Conservation (phyloP, 2,329 filamentous ascomycete species). For the Paecilomyces sp. region DNA sequence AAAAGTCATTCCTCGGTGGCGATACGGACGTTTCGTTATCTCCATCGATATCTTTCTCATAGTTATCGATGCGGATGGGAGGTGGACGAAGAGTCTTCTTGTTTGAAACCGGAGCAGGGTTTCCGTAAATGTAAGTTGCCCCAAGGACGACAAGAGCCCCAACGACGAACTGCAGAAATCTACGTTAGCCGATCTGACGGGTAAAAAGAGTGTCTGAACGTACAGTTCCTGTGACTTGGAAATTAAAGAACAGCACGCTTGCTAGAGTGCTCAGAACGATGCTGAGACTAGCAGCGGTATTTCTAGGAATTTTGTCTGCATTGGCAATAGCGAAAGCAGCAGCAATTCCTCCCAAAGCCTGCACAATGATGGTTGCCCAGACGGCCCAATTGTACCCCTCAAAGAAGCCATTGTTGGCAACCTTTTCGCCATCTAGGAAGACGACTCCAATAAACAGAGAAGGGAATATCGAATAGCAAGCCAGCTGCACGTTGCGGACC, state of each 20-base stretch:
- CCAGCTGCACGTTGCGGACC: conserved; percentile 91
- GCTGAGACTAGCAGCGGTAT: conserved; percentile 86
- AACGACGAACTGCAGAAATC: conserved; percentile 60
- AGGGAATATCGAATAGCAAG: conserved; percentile 88
- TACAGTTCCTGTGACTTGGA: conserved; percentile 65
- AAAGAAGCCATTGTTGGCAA: conserved; percentile 82
- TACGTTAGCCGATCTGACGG: conserved; percentile 1
- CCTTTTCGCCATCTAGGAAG: conserved; percentile 77
- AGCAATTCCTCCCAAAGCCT: conserved; percentile 78
- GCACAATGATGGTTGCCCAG: conserved; percentile 75
- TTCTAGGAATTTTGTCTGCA: conserved; percentile 86
- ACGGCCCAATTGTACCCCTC: conserved; percentile 90
- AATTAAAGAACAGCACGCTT: conserved; percentile 79
- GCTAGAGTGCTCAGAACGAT: conserved; percentile 81
- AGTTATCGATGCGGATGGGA: conserved; percentile 55
- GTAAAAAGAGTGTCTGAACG: conserved; percentile 28
- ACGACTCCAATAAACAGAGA: conserved; percentile 79
- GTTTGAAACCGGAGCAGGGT: conserved; percentile 31
- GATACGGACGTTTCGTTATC: conserved; percentile 17
- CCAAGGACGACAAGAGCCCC: conserved; percentile 73
- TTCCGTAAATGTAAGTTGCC: conserved; percentile 79
- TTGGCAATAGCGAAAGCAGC: conserved; percentile 75
- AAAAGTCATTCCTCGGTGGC: conserved; percentile 36
- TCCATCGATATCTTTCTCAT: conserved; percentile 66
- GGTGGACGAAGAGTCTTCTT: conserved; percentile 45